Conservation (phyloP, 176 grass and related monocot genomes). For the Alopecurus myosuroides region DNA sequence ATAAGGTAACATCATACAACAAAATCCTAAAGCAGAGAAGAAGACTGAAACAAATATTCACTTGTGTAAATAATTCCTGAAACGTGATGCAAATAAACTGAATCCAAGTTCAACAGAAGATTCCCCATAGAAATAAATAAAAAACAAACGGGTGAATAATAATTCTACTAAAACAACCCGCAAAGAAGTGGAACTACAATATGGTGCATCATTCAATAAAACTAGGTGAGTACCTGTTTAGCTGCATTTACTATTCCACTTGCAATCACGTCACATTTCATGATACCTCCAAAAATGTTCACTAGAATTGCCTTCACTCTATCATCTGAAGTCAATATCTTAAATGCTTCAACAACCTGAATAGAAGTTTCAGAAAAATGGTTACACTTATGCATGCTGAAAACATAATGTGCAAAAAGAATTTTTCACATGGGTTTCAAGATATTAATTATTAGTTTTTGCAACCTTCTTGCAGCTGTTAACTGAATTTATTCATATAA, state of each 20-base stretch:
- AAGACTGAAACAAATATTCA: not conserved
- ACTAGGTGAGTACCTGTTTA: conserved; percentile 52
- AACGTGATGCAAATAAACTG: not conserved
- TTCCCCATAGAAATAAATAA: not conserved
- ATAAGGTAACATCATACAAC: not conserved
- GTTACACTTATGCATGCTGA: not conserved
- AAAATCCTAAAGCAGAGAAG: not conserved
- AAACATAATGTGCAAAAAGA: not conserved
- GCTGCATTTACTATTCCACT: conserved; percentile 99
- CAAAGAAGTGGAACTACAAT: not conserved
- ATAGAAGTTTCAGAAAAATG: conserved; percentile 21
- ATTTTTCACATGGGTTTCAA: conserved; percentile 3
- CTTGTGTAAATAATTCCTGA: not conserved
- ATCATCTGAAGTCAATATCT: conserved; percentile 96
- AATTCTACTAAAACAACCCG: not conserved
- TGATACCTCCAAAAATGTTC: conserved; percentile 98
- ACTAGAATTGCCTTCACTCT: conserved; percentile 99
- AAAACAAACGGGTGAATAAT: not conserved
- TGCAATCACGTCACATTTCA: conserved; percentile 99
- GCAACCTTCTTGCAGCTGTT: not conserved
- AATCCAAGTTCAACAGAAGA: not conserved
- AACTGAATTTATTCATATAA: conserved; percentile 1
- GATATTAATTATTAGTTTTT: conserved; percentile 5
- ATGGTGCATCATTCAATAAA: not conserved
- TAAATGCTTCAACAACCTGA: conserved; percentile 99